These are phyloP conservation scores for Leucaena leucocephala DNA, from an alignment of 306 rosid genomes.

Conservation along the genomic window DNA sequence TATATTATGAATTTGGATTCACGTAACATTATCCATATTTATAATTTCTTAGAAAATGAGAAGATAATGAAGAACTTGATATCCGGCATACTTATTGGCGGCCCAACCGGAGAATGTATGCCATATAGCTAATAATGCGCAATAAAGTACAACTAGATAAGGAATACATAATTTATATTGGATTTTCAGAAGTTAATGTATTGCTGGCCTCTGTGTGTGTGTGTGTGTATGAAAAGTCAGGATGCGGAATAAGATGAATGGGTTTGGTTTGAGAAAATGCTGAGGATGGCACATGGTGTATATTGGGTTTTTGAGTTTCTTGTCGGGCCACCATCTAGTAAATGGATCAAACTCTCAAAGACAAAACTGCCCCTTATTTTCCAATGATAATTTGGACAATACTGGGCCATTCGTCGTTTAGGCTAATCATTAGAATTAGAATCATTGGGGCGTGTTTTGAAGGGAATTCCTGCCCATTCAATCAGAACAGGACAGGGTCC, in stretches of 20 bases:
- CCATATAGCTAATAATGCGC: conserved; percentile 19
- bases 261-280: conserved; percentile 21
- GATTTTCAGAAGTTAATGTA: conserved; percentile 34
- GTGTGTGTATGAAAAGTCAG: conserved; percentile 16
- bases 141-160: conserved; percentile 36
- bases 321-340: conserved; percentile 48
- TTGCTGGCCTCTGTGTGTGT: conserved; percentile 13
- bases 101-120: conserved; percentile 43
- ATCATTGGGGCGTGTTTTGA: background rate
- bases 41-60: background rate
- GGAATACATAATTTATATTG: conserved; percentile 40
- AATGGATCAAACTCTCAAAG: conserved; percentile 24
- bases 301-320: conserved; percentile 38
- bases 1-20: background rate
- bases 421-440: conserved; percentile 3
- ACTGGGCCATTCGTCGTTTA: conserved; percentile 36
- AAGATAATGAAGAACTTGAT: background rate
- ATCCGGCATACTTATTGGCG: conserved; percentile 33
- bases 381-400: background rate
- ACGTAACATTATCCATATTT: background rate
- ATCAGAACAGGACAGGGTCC: conserved; percentile 22
- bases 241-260: conserved; percentile 30
- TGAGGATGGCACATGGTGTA: conserved; percentile 50
- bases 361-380: conserved; percentile 32
- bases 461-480: conserved; percentile 37